Conservation (phyloP, 345 rosid species). For the Euphorbia peplus region DNA sequence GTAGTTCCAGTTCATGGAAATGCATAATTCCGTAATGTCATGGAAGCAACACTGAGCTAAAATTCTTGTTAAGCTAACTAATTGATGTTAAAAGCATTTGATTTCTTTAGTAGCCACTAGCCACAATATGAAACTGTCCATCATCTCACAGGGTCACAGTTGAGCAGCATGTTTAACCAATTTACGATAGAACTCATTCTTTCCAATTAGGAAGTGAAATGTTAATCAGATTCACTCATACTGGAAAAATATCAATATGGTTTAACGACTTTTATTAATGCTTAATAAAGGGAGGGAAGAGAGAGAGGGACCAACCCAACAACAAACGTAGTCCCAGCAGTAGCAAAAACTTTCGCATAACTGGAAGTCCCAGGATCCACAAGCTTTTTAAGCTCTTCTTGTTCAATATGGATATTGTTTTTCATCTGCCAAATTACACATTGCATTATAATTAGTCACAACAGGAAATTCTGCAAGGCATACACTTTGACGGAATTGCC, state of each 20-base stretch:
- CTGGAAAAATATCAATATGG: neutral
- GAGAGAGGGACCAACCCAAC: slow-evolving; percentile 54
- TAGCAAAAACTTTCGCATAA: slow-evolving; percentile 54
- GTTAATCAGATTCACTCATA: neutral
- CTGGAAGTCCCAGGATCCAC: slow-evolving; percentile 58
- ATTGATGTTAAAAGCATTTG: neutral
- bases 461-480: slow-evolving; percentile 4
- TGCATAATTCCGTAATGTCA: slow-evolving; percentile 6
- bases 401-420: slow-evolving; percentile 48
- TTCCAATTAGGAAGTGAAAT: neutral
- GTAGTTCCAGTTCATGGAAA: neutral
- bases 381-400: slow-evolving; percentile 68
- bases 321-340: slow-evolving; percentile 73
- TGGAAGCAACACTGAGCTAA: neutral
- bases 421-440: slow-evolving; percentile 50
- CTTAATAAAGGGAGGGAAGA: neutral
- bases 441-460: slow-evolving; percentile 7
- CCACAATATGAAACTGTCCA: neutral
- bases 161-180: neutral
- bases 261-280: neutral
- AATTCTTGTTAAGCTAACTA: neutral
- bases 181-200: neutral
- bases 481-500: neutral
- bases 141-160: neutral
- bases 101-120: neutral